These are phyloP conservation scores for Ogataea nitratoaversa DNA, from an alignment of 805 yeast genomes.

Conservation along the genomic window DNA sequence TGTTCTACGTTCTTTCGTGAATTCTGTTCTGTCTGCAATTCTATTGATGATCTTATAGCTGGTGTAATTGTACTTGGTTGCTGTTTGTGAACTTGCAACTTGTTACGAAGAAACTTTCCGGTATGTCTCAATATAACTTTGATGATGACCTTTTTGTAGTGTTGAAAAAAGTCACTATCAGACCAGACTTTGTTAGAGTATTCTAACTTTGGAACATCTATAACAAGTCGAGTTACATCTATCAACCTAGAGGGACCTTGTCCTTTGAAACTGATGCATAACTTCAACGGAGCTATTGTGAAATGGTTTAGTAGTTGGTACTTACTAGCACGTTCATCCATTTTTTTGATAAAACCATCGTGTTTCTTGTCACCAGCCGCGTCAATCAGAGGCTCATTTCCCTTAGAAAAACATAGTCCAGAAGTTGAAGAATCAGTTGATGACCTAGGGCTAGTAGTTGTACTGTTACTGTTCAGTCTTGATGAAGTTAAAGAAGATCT, in stretches of 20 bases:
- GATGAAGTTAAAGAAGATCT: no score
- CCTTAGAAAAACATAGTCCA: neutral
- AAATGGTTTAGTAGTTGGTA: conserved; percentile 37
- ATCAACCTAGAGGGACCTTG: conserved; percentile 63
- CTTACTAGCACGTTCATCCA: conserved; percentile 39
- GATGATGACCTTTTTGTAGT: conserved; percentile 56
- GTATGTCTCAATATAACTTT: conserved; percentile 58
- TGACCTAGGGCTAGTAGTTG: no score
- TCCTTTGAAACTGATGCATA: conserved; percentile 77
- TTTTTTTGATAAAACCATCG: conserved; percentile 35
- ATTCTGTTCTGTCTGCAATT: conserved; percentile 8
- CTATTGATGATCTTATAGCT: neutral
- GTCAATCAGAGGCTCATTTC: neutral
- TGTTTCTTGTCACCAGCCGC: conserved; percentile 7
- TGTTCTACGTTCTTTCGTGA: conserved; percentile 1
- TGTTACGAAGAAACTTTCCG: conserved; percentile 76
- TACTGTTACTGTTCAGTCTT: no score
- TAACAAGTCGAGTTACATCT: conserved; percentile 68
- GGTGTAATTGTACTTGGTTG: neutral
- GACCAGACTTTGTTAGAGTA: conserved; percentile 68
- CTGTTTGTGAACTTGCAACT: conserved; percentile 37
- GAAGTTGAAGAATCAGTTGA: neutral
- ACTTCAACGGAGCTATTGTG: conserved; percentile 21
- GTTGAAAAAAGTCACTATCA: conserved; percentile 59
- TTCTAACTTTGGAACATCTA: conserved; percentile 60